Evolutionary conservation across 2,329 filamentous ascomycete genomes (phyloP), one percentile per base, ranked within the genome.

Genomic region (Colletotrichum magnum): DNA sequence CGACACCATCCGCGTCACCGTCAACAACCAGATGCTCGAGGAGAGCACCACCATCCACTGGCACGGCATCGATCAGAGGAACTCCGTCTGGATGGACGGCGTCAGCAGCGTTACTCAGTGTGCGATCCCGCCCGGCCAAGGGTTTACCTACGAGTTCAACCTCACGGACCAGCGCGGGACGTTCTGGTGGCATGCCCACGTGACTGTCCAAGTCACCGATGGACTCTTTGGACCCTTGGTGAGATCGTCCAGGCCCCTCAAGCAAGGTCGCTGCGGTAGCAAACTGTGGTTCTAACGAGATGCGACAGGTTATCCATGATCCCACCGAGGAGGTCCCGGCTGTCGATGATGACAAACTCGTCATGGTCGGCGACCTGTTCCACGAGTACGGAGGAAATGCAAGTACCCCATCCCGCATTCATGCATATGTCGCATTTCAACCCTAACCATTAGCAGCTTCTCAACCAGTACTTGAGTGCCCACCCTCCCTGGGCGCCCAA

Each of bases 31-130:
- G 9, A 77, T 84, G 73, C 36, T 71, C 15, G 74, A 78, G 45
- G 71, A 71, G 56, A 80, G 76, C 62, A 89, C 90, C 2, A 85
- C 86, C 54, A 82, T 93, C 15, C 91, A 93, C 74, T 93, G 90
- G 80, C 91, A 93, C 74, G 91, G 91, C 18, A 82, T 93, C 71
- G 88, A 87, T 73, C 90, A 92, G 78, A 87, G 87, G 71, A 87
- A 87, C 43, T 88, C 88, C 0, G 89, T 85, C 21, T 85, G 88
- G 71, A 91, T 92, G 88, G 91, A 93, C 73, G 91, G 91, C 3
- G 86, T 90, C 2, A 80, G 84, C 0, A 87, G 86, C 45, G 85
- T 92, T 9, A 88, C 85, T 1, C 91, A 91, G 73, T 90, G 88
- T 72, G 82, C 82, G 1, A 88, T 92, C 18, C 82, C 86, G 2